Base-by-base conservation (phyloP, 805 yeast genomes). In the Cyberlindnera americana region DNA sequence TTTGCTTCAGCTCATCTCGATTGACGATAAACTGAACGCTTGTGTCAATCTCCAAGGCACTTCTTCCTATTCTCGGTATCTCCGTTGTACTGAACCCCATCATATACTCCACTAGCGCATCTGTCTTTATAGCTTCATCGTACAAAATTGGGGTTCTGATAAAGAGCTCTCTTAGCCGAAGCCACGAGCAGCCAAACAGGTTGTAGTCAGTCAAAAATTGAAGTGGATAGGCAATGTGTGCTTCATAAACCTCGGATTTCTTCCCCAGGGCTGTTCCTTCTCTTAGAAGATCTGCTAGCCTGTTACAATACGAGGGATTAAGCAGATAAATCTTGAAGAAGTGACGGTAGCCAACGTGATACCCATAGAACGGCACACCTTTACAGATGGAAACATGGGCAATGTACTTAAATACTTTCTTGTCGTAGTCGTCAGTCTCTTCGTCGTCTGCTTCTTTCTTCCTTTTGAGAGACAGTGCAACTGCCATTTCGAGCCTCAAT, bases 171-270 rank as follows among this genome's bases (percentile, higher is more conserved):
- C 57, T 51, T 1, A 81, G 41, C 14, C 70, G 62, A 17, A 90
- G 44, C 91, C 95, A 86, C 5, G 81, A 79, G 59, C 96, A 86
- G 1, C 96, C 95, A 55, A 72, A 86, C 22, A 91, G 60, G 54
- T 91, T 90, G 61, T 73, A 88, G 56, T 93, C 99, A 0, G 84
- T 69, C 19, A 87, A 59, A 54, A 91, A 88, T 54, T 93, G 97
- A 6, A 87, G 59, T 1, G 75, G 54, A 50, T 69, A 83, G 0
- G 96, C 89, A 11, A 91, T 70, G 54, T 93, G 98, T 0, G 89
- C 69, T 53, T 93, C 99, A 57, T 67, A 86, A 0, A 81, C 77
- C 33, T 78, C 81, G 12, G 65, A 47, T 1, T 52, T 42, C 16
- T 53, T 54, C 3, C 67, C 69, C 1, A 75, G 52, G 4, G 60